Evolutionary conservation across 1,139 yeast species (phyloP).

Genomic region (Pneumocystis sp.): DNA sequence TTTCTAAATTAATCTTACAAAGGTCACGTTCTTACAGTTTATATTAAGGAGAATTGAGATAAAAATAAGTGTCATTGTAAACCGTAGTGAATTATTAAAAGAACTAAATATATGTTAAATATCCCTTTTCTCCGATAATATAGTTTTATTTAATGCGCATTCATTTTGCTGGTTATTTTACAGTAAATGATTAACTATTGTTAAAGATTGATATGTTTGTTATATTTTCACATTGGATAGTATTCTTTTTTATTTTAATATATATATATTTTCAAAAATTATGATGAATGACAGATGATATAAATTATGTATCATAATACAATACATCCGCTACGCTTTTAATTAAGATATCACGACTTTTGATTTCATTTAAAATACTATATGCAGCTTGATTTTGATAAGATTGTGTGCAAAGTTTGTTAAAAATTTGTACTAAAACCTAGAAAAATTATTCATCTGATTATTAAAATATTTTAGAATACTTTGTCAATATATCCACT

Average conservation of each 20-base stretch:
- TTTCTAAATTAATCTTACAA: neutral
- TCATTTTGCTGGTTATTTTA: neutral
- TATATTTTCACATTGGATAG: neutral
- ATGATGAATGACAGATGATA: neutral
- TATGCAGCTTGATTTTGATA: neutral
- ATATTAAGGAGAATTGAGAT: neutral
- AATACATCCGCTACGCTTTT: neutral
- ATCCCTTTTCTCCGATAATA: neutral
- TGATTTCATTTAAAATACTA: neutral
- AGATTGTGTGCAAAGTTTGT: neutral
- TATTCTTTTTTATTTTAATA: neutral
- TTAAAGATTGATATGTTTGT: neutral
- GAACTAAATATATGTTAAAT: neutral
- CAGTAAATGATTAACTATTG: neutral
- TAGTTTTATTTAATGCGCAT: neutral
- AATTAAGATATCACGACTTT: neutral
- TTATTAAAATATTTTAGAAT: neutral
- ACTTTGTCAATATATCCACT: neutral
- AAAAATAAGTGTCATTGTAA: too few species aligned
- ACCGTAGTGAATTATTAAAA: neutral
- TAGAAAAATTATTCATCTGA: neutral
- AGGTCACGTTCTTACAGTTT: neutral
- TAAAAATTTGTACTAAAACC: neutral
- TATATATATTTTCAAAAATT: neutral
- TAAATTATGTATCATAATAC: neutral